Base-by-base conservation (phyloP, 768 basidiomycete genomes). In the Filobasidium floriforme region DNA sequence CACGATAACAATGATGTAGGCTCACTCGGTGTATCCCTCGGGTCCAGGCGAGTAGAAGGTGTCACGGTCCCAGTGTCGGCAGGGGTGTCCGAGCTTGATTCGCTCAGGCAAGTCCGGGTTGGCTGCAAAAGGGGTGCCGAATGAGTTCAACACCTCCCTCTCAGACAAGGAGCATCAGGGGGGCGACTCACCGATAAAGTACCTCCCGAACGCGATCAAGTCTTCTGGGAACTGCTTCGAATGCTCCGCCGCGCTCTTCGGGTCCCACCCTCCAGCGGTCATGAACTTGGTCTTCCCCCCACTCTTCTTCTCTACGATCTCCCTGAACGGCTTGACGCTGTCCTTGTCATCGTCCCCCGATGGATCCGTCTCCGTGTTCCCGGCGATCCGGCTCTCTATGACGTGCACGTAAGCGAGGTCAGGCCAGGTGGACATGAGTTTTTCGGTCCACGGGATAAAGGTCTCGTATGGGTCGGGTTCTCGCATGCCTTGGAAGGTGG, bases 401-500 rank as follows among this genome's bases (percentile, higher is more conserved):
- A 69, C 49, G 65, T 66, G 66, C 32, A 65, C 46, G 60, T 68
- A 71, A 57, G 65, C 68, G 19, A 69, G 62, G 52, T 66, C 57
- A 40, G 68, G 68, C 51, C 49, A 69, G 37, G 54, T 44, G 49
- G 62, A 28, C 43, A 54, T 40, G 15, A 69, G 32, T 18, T 63
- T 32, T 55, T 60, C 43, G n/a, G 59, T 49, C 41, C 62, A 55
- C 24, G 62, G 55, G 26, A 62, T 29, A 46, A 63, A 64, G 28
- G 66, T 70, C 41, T 40, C 63, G 51, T 46, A 70, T 10, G 67
- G 63, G 37, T 72, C 66, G 28, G 52, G 19, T 19, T 63, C 62
- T 26, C 61, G 44, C 80, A 59, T 69, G 65, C 81, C 83, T 78
- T 73, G 80, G 72, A 80, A 81, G 9, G 81, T 81, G 24, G 81